Percentiles rank a stretch among this genome's conserved stretches.
Conservation (phyloP, 1,139 yeast species). For the Casaregolazyma lundiana region DNA sequence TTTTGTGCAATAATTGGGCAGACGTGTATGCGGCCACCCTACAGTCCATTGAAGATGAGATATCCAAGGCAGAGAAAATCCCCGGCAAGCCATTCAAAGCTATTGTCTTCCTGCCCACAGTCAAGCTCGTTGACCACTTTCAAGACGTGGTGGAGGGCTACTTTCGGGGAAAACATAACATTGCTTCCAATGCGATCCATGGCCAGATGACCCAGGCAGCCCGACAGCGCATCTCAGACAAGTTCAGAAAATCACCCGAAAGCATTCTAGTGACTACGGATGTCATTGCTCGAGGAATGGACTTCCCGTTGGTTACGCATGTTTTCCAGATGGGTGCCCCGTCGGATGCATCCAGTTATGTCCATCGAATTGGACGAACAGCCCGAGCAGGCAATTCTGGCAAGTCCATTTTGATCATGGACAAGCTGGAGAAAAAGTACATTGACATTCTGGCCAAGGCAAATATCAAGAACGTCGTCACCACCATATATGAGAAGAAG, state of each 20-base stretch:
- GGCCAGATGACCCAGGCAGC: conserved; percentile 66
- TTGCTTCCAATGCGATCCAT: conserved; percentile 43
- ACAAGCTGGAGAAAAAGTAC: conserved; percentile 20
- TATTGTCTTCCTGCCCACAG: conserved; percentile 78
- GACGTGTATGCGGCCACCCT: conserved; percentile 33
- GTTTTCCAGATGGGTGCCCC: conserved; percentile 81
- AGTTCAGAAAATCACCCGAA: conserved; percentile 46
- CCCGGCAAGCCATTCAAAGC: conserved; percentile 54
- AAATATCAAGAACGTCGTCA: conserved; percentile 6
- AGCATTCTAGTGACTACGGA: conserved; percentile 79
- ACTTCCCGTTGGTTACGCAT: conserved; percentile 77
- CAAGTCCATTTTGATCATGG: conserved; percentile 31
- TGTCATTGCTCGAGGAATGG: conserved; percentile 97
- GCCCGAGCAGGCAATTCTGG: conserved; percentile 91
- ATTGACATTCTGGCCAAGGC: conserved; percentile 12
- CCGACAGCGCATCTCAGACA: conserved; percentile 55
- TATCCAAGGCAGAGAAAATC: conserved; percentile 18
- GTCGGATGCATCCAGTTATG: conserved; percentile 66
- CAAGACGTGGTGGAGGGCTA: conserved; percentile 33
- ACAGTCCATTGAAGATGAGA: conserved; percentile 23
- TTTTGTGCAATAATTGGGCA: conserved; percentile 44
- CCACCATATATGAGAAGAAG: conserved; percentile 16
- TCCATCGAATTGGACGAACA: conserved; percentile 94
- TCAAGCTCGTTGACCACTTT: conserved; percentile 58
- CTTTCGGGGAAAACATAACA: conserved; percentile 18